phyloP scores from a whole-genome alignment of 2,329 filamentous ascomycete species.

The Fusarium fujikuroi region DNA sequence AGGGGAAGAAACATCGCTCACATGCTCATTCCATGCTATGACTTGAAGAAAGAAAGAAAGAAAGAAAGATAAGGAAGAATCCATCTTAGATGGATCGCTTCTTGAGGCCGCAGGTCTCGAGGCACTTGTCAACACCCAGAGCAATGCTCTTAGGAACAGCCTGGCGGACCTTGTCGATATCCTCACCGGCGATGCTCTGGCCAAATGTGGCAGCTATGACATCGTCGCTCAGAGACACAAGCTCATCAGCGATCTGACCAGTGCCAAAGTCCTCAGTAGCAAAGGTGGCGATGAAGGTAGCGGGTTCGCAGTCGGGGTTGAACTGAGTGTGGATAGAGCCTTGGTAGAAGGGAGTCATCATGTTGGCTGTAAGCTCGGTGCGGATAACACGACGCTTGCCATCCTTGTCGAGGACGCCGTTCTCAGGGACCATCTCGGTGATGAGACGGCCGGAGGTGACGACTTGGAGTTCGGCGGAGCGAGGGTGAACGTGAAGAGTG shows the following conservation, averaged over 20 bases:
- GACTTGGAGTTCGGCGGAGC: constrained; percentile 64
- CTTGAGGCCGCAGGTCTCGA: constrained; percentile 48
- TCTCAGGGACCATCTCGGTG: constrained; percentile 64
- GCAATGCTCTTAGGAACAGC: constrained; percentile 60
- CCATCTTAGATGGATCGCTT: constrained; percentile 52
- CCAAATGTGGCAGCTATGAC: constrained; percentile 60
- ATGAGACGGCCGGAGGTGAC: constrained; percentile 60
- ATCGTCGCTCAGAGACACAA: constrained; percentile 59
- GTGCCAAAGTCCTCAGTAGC: constrained; percentile 62
- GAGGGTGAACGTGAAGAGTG: constrained; percentile 66
- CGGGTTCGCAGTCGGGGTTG: constrained; percentile 64
- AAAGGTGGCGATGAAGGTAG: constrained; percentile 62
- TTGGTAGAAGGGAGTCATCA: constrained; percentile 65
- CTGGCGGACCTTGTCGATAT: constrained; percentile 57
- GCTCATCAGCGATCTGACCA: constrained; percentile 61
- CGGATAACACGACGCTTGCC: constrained; percentile 56
- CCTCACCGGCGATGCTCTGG: constrained; percentile 56
- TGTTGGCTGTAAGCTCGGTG: constrained; percentile 54
- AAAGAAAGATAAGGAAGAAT: background rate
- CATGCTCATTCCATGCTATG: background rate
- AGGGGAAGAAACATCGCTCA: background rate
- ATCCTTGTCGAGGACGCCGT: constrained; percentile 54
- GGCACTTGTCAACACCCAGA: constrained; percentile 63
- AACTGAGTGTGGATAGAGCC: constrained; percentile 66
- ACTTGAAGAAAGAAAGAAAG: background rate